Base-by-base conservation (phyloP, 352 stramenopile species). In the Phytopythium delawarense region DNA sequence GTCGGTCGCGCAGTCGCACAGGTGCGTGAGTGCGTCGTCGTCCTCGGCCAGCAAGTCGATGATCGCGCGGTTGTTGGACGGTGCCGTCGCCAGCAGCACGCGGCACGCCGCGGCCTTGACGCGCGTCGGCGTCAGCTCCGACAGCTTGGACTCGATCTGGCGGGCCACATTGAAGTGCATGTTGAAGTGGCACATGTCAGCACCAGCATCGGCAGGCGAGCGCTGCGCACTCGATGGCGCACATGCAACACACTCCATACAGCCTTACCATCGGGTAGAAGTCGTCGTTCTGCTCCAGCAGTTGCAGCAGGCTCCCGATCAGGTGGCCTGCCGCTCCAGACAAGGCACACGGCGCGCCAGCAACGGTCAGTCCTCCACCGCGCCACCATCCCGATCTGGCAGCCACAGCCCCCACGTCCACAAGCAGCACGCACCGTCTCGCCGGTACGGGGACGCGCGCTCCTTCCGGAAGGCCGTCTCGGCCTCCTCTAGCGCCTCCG, bases 211-310 rank as follows among this genome's bases (percentile, higher is more conserved):
- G 30, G 40, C 51, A 57, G 16, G 42, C 40, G n/a, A 45, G 11
- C n/a, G 12, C 4, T 34, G 45, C 37, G 58, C 53, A 59, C 61
- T 66, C 16, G 63, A 67, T 20, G 15, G 4, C 30, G n/a, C n/a
- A 35, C 23, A 61, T 0, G 55, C 15, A 42, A 58, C 12, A 23
- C 28, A n/a, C 28, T 32, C 35, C 6, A 25, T 3, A 9, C 21
- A 51, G 20, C 45, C 71, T 5, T 65, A 92, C 84, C 78, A 88
- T 84, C 2, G 79, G 62, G 61, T 95, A 95, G 45, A 95, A 95
- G 12, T 93, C 84, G 46, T 91, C 81, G 42, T 88, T 84, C 49
- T 92, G 76, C 37, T 91, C 86, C n/a, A 95, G 66, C n/a, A 87
- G 70, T 23, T 84, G 82, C 44, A 93, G 66, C 28, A 95, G 49